phyloP scores from a whole-genome alignment of 2,329 filamentous ascomycete genomes.

The Dactylonectria macrodidyma region DNA sequence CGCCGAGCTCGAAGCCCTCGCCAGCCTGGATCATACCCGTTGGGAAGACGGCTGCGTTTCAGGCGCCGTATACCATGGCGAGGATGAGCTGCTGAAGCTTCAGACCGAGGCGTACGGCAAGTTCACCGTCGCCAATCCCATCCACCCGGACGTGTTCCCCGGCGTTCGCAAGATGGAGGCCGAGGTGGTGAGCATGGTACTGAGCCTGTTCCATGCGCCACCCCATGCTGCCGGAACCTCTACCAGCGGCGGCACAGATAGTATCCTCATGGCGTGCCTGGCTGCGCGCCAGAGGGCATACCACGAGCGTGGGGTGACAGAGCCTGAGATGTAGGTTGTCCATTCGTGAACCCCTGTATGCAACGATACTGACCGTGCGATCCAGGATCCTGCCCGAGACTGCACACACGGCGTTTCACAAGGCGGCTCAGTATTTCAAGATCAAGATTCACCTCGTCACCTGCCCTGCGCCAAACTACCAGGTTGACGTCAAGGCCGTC shows the following conservation, averaged over 20 bases:
- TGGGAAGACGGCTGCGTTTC: conserved; percentile 98
- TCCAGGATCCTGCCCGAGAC: conserved; percentile 91
- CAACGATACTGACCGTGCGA: conserved; percentile 10
- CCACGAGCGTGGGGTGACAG: conserved; percentile 86
- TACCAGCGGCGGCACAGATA: conserved; percentile 95
- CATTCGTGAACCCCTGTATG: neutral
- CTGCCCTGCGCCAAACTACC: conserved; percentile 88
- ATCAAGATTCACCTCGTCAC: conserved; percentile 93
- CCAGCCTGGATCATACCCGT: conserved; percentile 90
- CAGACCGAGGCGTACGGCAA: conserved; percentile 94
- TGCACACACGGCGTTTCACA: conserved; percentile 95
- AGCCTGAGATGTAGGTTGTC: conserved; percentile 88
- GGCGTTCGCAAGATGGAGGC: conserved; percentile 99
- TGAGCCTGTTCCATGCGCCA: conserved; percentile 91
- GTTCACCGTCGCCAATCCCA: conserved; percentile 96
- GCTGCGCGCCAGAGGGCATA: conserved; percentile 92
- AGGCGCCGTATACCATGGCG: conserved; percentile 96
- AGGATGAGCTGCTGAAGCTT: conserved; percentile 82
- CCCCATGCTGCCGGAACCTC: conserved; percentile 88
- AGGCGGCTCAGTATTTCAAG: conserved; percentile 95
- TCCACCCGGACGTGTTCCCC: conserved; percentile 98
- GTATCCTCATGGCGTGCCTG: conserved; percentile 95
- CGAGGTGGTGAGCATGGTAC: conserved; percentile 95
- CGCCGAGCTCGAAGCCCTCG: conserved; percentile 83
- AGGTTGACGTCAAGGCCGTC: conserved; percentile 84